Evolutionary conservation across 768 basidiomycete genomes (phyloP).

Genomic region (Tricholoma bakamatsutake): DNA sequence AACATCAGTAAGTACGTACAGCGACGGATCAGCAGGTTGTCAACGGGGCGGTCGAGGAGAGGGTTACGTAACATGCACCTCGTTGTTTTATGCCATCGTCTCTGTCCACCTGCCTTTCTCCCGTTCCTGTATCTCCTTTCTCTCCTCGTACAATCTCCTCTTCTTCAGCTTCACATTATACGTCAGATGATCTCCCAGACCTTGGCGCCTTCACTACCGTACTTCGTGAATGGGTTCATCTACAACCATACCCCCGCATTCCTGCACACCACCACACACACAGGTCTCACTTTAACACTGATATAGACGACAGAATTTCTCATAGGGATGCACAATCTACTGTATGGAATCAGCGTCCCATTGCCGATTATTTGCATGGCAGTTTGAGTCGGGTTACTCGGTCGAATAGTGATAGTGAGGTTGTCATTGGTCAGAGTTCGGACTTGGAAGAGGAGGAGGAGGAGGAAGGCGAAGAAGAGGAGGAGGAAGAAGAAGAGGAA

Average conservation of each 20-base stretch:
- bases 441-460: background rate
- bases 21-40: no score
- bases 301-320: background rate
- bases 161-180: conserved; percentile 35
- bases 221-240: conserved; percentile 56
- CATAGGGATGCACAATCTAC: conserved; percentile 37
- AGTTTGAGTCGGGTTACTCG: background rate
- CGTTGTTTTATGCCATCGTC: background rate
- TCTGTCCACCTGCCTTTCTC: background rate
- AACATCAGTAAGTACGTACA: no score
- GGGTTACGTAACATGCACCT: no score
- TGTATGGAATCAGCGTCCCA: conserved; percentile 57
- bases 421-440: background rate
- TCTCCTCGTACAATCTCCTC: conserved; percentile 8
- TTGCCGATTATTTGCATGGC: conserved; percentile 47
- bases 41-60: no score
- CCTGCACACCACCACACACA: conserved; percentile 15
- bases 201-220: conserved; percentile 68
- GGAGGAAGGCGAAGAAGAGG: background rate
- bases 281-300: background rate
- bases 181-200: conserved; percentile 63
- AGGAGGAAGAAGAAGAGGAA: background rate
- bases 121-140: conserved; percentile 1
- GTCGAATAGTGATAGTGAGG: background rate
- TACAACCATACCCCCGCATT: conserved; percentile 43